These are phyloP conservation scores for Eremochloa ophiuroides DNA, from an alignment of 176 grass and related monocot species.

Conservation along the genomic window DNA sequence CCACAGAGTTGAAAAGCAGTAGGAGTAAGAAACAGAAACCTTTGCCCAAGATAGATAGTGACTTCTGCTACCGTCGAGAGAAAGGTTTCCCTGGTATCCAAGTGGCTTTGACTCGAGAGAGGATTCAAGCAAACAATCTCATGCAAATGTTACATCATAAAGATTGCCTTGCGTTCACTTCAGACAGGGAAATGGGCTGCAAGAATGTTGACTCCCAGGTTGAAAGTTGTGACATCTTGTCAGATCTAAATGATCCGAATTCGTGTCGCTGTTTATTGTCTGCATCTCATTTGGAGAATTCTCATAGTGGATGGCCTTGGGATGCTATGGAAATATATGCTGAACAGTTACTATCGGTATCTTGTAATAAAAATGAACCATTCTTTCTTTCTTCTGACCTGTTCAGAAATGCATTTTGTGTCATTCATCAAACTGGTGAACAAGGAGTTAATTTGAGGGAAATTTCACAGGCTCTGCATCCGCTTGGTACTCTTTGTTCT, in stretches of 20 bases:
- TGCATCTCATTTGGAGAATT: constrained; percentile 31
- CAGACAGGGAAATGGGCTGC: constrained; percentile 19
- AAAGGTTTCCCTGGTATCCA: constrained; percentile 89
- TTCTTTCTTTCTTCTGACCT: constrained; percentile 49
- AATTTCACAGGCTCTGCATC: constrained; percentile 47
- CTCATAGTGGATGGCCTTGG: constrained; percentile 64
- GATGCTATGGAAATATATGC: constrained; percentile 59
- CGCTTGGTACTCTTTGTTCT: constrained; percentile 43
- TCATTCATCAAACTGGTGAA: constrained; percentile 67
- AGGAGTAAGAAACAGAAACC: constrained; percentile 60
- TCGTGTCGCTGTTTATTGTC: constrained; percentile 33
- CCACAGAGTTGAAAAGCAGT: constrained; percentile 31
- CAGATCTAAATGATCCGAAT: constrained; percentile 16
- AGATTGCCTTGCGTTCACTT: constrained; percentile 41
- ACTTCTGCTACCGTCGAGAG: constrained; percentile 57
- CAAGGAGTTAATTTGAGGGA: constrained; percentile 63
- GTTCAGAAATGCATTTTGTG: constrained; percentile 59
- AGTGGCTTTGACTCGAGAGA: constrained; percentile 59
- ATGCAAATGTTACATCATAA: constrained; percentile 19
- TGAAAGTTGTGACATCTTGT: background rate
- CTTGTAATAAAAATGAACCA: constrained; percentile 29
- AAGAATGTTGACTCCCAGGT: constrained; percentile 23
- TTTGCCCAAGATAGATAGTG: constrained; percentile 48
- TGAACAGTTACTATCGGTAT: constrained; percentile 28
- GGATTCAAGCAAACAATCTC: constrained; percentile 27